Evolutionary conservation across 164 flowering plant genomes (phyloP).

Genomic region (Warburgia ugandensis): DNA sequence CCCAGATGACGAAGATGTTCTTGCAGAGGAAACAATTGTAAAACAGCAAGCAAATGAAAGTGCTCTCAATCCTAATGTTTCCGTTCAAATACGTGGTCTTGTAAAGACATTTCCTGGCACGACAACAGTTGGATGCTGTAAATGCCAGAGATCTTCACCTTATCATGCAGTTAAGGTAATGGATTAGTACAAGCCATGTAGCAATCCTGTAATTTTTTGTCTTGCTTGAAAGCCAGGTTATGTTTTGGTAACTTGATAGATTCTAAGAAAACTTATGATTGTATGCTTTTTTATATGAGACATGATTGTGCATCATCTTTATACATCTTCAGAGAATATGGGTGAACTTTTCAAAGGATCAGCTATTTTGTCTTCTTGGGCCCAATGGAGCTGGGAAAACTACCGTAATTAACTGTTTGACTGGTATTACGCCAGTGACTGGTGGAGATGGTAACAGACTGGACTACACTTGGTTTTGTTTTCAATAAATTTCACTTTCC

Average conservation of each 20-base stretch:
- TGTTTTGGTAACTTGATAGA: too few relatives aligned
- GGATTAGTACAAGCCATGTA: too few relatives aligned
- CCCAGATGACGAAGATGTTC: conserved; percentile 91
- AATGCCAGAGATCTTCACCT: conserved; percentile 56
- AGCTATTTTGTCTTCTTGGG: conserved; percentile 96
- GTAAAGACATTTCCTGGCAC: conserved; percentile 76
- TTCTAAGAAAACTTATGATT: too few relatives aligned
- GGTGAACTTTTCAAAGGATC: conserved; percentile 82
- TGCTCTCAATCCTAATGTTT: conserved; percentile 47
- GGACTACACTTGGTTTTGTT: conserved; percentile 1
- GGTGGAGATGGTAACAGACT: conserved; percentile 88
- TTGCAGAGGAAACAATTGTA: conserved; percentile 69
- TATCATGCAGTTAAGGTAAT: conserved; percentile 93
- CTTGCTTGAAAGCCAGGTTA: too few relatives aligned
- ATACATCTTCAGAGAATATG: conserved; percentile 65
- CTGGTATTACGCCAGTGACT: conserved; percentile 91
- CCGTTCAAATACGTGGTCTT: conserved; percentile 92
- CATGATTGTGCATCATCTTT: background rate
- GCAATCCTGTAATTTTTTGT: too few relatives aligned
- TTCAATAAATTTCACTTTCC: background rate
- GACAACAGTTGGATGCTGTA: conserved; percentile 58
- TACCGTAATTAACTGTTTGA: conserved; percentile 86
- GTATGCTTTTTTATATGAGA: too few relatives aligned
- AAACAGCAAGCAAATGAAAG: conserved; percentile 51
- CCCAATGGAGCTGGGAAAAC: conserved; percentile 99